Conservation (phyloP, 2,329 filamentous ascomycete species). For the Davidsoniella australis region DNA sequence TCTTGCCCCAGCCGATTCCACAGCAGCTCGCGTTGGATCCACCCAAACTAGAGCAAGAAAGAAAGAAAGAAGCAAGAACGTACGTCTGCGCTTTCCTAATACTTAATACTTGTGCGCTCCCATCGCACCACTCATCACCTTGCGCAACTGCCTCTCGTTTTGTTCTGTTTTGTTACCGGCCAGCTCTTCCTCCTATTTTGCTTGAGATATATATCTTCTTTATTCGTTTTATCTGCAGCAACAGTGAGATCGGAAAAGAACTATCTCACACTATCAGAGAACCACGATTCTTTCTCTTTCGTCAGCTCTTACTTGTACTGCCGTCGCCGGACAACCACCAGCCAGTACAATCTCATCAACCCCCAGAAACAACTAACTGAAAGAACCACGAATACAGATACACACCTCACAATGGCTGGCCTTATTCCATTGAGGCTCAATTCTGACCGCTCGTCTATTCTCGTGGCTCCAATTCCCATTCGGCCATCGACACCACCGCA, state of each 20-base stretch:
- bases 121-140: not conserved
- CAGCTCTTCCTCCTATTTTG: not conserved
- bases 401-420: conserved; percentile 17
- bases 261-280: no score
- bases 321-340: no score
- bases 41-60: no score
- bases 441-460: conserved; percentile 10
- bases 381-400: not conserved
- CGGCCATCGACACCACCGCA: not conserved
- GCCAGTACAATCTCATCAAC: no score
- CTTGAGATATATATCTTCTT: no score
- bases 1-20: not conserved
- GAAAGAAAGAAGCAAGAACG: no score
- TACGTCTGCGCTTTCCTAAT: not conserved
- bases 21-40: not conserved
- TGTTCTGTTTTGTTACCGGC: not conserved
- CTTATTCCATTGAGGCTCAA: conserved; percentile 20
- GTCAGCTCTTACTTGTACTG: no score
- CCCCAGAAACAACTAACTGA: not conserved
- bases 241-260: no score
- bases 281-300: no score
- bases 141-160: not conserved
- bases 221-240: no score
- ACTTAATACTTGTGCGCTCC: not conserved
- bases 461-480: not conserved